A percentile compares a stretch with the other conserved stretches of the same genome.
Evolutionary conservation across 192 early-diverging fungal genomes (phyloP).

Genomic region (Allomyces arbusculus): DNA sequence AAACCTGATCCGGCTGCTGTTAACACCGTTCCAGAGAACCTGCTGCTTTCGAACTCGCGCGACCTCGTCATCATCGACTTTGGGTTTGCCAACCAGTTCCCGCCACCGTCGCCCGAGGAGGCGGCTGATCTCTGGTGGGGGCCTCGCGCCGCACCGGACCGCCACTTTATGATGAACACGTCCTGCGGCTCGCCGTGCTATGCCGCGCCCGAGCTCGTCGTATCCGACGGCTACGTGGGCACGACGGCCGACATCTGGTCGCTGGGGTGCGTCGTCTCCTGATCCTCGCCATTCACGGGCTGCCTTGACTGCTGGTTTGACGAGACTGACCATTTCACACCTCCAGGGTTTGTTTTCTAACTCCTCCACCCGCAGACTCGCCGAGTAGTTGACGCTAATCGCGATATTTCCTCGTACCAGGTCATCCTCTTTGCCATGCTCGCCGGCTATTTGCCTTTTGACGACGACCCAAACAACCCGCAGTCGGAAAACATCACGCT

Average conservation of each 20-base stretch:
- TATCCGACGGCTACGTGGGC: slow-evolving; percentile 93
- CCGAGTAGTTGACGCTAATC: too few relatives aligned
- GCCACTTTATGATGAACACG: slow-evolving; percentile 51
- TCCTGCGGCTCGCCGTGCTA: slow-evolving; percentile 97
- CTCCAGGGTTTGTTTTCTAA: too few relatives aligned
- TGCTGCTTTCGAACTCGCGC: slow-evolving; percentile 71
- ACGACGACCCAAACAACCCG: slow-evolving; percentile 39
- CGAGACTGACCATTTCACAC: too few relatives aligned
- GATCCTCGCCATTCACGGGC: too few relatives aligned
- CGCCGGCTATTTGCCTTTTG: slow-evolving; percentile 15
- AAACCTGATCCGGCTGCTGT: too few relatives aligned
- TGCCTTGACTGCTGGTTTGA: too few relatives aligned
- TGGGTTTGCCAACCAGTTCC: slow-evolving; percentile 91
- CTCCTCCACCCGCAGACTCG: too few relatives aligned
- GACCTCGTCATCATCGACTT: slow-evolving; percentile 97
- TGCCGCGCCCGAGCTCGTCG: slow-evolving; percentile 93
- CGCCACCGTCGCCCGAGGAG: too few relatives aligned
- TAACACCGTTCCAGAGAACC: slow-evolving; percentile 49
- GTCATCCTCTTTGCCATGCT: too few relatives aligned
- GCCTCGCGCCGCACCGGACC: neutral
- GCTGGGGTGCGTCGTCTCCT: slow-evolving; percentile 31
- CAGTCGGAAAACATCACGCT: slow-evolving; percentile 35
- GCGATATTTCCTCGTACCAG: too few relatives aligned
- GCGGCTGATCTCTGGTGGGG: too few relatives aligned
- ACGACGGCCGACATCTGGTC: slow-evolving; percentile 95